Conservation (phyloP, 805 yeast genomes). For the Torulaspora maleeae region DNA sequence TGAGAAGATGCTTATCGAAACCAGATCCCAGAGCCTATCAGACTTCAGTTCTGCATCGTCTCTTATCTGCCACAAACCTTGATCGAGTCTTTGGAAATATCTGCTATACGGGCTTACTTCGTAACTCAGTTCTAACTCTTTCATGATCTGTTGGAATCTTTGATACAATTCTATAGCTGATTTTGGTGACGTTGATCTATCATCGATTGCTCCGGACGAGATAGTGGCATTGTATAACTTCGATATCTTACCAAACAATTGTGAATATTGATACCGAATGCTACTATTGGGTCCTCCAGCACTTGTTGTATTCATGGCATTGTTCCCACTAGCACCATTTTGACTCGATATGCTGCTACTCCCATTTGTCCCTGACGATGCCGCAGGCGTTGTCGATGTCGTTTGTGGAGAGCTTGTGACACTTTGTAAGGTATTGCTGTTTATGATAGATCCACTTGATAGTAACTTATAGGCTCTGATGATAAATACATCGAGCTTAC, state of each 20-base stretch:
- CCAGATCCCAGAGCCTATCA: conserved; percentile 31
- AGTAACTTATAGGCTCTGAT: conserved; percentile 24
- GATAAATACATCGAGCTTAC: conserved; percentile 24
- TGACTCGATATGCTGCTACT: conserved; percentile 1
- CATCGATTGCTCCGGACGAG: conserved; percentile 27
- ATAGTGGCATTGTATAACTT: conserved; percentile 29
- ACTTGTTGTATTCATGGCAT: conserved; percentile 4
- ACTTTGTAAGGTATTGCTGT: conserved; percentile 18
- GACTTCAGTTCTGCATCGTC: conserved; percentile 25
- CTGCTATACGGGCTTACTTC: conserved; percentile 31
- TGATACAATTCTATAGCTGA: conserved; percentile 35
- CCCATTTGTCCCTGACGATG: conserved; percentile 9
- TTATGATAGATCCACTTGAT: conserved; percentile 18
- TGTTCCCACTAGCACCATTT: conserved; percentile 9
- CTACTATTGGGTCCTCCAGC: conserved; percentile 2
- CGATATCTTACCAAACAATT: conserved; percentile 27
- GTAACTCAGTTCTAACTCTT: conserved; percentile 31
- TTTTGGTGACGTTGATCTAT: conserved; percentile 32
- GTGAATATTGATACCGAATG: conserved; percentile 16
- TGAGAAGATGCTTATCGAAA: conserved; percentile 24
- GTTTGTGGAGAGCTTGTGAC: conserved; percentile 27
- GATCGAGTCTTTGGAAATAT: conserved; percentile 28
- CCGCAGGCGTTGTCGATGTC: conserved; percentile 23
- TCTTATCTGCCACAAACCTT: conserved; percentile 30
- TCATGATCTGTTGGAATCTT: conserved; percentile 34